Evolutionary conservation across 768 basidiomycete genomes (phyloP).

Genomic region (Gyrodon lividus): DNA sequence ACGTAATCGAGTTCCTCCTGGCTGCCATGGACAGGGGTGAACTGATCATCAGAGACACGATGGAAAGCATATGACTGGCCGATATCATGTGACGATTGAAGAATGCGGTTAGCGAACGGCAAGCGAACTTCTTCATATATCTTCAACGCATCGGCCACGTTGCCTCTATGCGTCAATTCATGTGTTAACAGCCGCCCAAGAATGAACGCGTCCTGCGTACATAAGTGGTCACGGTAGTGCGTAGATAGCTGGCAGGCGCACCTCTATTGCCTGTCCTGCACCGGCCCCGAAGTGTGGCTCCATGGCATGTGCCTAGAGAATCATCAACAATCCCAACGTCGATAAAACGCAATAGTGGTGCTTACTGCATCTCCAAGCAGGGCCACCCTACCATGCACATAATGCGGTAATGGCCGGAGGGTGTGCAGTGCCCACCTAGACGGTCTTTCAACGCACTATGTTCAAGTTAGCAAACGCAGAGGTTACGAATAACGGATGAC

Average conservation of each 20-base stretch:
- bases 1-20: constrained; percentile 9
- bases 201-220: constrained; percentile 28
- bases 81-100: constrained; percentile 12
- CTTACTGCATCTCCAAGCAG: constrained; percentile 51
- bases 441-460: constrained; percentile 35
- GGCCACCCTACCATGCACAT: constrained; percentile 39
- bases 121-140: constrained; percentile 33
- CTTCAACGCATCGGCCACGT: constrained; percentile 27
- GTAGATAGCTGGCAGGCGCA: constrained; percentile 11
- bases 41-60: not conserved
- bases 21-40: constrained; percentile 2
- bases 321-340: constrained; percentile 1
- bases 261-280: constrained; percentile 53
- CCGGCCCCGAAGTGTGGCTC: constrained; percentile 47
- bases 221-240: not conserved
- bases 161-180: constrained; percentile 17
- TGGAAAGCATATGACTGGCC: constrained; percentile 27
- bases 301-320: constrained; percentile 45
- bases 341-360: not conserved
- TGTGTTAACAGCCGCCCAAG: constrained; percentile 30
- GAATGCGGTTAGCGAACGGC: constrained; percentile 28
- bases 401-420: constrained; percentile 40
- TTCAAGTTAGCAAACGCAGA: not conserved
- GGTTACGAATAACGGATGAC: not conserved
- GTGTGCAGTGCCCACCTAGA: constrained; percentile 45